A percentile compares a stretch with the other conserved stretches of the same genome.
Evolutionary conservation across 495 filamentous ascomycete species (phyloP).

Genomic region (Friedmanniomyces simplex): DNA sequence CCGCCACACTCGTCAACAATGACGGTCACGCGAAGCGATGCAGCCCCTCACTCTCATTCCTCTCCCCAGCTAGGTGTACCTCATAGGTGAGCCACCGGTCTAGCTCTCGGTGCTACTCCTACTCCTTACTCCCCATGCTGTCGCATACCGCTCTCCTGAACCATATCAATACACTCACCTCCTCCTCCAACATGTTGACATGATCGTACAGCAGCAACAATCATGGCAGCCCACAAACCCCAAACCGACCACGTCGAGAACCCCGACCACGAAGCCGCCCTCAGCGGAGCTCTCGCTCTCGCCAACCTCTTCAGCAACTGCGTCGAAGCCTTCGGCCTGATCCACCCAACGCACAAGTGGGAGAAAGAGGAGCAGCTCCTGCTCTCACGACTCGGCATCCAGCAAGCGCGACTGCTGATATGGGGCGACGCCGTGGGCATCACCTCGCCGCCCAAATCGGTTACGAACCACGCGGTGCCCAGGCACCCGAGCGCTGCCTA

Average conservation of each 20-base stretch:
- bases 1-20: neutral
- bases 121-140: neutral
- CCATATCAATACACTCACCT: neutral
- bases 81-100: neutral
- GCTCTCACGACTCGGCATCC: slow-evolving; percentile 26
- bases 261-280: slow-evolving; percentile 21
- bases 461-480: slow-evolving; percentile 27
- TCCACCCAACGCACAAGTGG: slow-evolving; percentile 24
- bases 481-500: slow-evolving; percentile 26
- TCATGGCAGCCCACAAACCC: slow-evolving; percentile 9
- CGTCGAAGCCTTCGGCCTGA: slow-evolving; percentile 30
- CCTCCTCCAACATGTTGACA: neutral
- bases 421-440: slow-evolving; percentile 31
- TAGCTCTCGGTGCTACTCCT: neutral
- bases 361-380: slow-evolving; percentile 24
- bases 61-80: neutral
- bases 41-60: neutral
- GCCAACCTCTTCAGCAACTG: slow-evolving; percentile 30
- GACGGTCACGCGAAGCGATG: neutral
- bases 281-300: slow-evolving; percentile 24
- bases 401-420: slow-evolving; percentile 30
- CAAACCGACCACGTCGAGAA: slow-evolving; percentile 4
- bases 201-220: neutral
- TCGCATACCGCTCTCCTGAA: no score
- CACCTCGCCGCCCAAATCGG: slow-evolving; percentile 23